phyloP scores from a whole-genome alignment of 192 early-diverging fungal genomes.

The Cladochytrium replicatum region DNA sequence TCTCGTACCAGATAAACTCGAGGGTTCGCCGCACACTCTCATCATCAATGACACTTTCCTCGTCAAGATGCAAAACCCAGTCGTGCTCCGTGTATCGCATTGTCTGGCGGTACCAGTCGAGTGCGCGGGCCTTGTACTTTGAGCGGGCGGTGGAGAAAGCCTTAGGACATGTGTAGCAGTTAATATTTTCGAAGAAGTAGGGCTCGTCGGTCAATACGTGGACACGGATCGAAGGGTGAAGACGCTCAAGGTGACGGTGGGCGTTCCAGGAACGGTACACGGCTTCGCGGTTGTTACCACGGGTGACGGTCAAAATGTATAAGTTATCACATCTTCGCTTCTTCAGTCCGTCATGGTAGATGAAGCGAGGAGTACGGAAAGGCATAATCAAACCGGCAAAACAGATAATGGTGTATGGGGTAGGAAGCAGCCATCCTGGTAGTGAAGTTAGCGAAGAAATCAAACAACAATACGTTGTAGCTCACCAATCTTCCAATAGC shows the following conservation, averaged over 20 bases:
- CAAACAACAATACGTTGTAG: not conserved
- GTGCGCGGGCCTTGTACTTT: slow-evolving; percentile 49
- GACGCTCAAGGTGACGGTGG: slow-evolving; percentile 40
- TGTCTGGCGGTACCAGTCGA: slow-evolving; percentile 51
- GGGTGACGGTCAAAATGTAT: slow-evolving; percentile 8
- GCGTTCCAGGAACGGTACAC: slow-evolving; percentile 46
- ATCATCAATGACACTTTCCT: slow-evolving; percentile 47
- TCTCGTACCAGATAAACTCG: slow-evolving; percentile 39
- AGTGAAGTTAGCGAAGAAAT: not conserved
- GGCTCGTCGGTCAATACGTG: slow-evolving; percentile 55
- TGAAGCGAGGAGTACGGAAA: slow-evolving; percentile 1
- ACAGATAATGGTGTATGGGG: slow-evolving; percentile 10
- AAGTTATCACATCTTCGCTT: slow-evolving; percentile 4
- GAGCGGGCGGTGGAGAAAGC: slow-evolving; percentile 23
- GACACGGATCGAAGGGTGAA: slow-evolving; percentile 44
- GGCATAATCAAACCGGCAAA: slow-evolving; percentile 7
- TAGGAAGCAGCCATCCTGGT: slow-evolving; percentile 2
- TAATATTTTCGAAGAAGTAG: slow-evolving; percentile 43
- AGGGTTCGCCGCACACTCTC: slow-evolving; percentile 28
- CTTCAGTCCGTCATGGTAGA: not conserved
- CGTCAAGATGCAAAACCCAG: slow-evolving; percentile 51
- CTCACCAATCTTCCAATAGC: not conserved
- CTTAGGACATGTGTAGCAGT: slow-evolving; percentile 50
- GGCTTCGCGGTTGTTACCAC: slow-evolving; percentile 13
- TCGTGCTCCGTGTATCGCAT: slow-evolving; percentile 43